phyloP scores from a whole-genome alignment of 345 rosid species.

The Acer campestre region DNA sequence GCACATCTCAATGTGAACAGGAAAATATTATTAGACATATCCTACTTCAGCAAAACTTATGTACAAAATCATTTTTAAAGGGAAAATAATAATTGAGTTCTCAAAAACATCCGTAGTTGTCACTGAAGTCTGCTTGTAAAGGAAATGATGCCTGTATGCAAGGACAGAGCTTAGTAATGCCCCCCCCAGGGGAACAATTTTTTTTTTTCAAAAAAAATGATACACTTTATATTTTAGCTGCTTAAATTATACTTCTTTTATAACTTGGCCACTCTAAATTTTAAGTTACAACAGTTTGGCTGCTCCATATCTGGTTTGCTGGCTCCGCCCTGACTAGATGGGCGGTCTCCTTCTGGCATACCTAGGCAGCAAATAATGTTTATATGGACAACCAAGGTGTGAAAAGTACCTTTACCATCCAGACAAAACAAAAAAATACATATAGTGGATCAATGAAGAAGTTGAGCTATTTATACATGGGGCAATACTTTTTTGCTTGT shows the following conservation, averaged over 20 bases:
- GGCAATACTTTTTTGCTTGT: not conserved
- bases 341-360: not conserved
- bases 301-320: not conserved
- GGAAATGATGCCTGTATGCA: no score
- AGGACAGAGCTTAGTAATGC: no score
- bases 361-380: not conserved
- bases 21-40: no score
- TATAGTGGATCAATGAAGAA: not conserved
- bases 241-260: no score
- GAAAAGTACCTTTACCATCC: not conserved
- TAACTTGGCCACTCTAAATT: not conserved
- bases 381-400: not conserved
- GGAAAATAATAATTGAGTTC: not conserved
- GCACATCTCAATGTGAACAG: no score
- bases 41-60: not conserved
- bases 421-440: not conserved
- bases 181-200: not conserved
- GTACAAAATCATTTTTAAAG: not conserved
- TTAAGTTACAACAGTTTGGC: not conserved
- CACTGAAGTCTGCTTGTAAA: not conserved
- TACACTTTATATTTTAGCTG: not conserved
- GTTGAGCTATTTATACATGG: not conserved
- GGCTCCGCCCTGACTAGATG: not conserved
- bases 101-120: not conserved
- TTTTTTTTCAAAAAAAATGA: no score